Percentiles rank a stretch among this genome's conserved stretches.
Evolutionary conservation across 257 asterid genomes (phyloP).

Genomic region (Solanum clarkiae): DNA sequence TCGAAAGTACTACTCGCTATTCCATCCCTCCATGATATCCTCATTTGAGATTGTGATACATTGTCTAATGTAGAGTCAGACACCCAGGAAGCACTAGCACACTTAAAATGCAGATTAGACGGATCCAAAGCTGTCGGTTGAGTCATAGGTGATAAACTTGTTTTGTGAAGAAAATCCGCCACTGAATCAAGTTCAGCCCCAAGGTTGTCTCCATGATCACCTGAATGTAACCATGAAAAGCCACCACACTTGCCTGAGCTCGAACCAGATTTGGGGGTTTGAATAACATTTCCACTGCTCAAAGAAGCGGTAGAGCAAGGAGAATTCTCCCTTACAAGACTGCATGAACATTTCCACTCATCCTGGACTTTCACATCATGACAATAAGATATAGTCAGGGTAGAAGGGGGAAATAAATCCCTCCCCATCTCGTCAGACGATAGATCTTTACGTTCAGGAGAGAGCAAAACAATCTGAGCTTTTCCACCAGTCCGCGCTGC

Average conservation of each 20-base stretch:
- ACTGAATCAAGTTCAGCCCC: conserved; percentile 16
- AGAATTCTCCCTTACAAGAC: conserved; percentile 12
- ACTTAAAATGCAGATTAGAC: conserved; percentile 12
- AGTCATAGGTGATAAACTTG: conserved; percentile 17
- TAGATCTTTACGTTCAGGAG: conserved; percentile 8
- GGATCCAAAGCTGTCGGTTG: conserved; percentile 20
- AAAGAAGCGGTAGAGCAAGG: conserved; percentile 22
- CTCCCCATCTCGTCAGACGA: not conserved
- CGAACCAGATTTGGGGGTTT: conserved; percentile 55
- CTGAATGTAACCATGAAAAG: conserved; percentile 7
- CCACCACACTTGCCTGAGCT: conserved; percentile 14
- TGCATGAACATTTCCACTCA: not conserved
- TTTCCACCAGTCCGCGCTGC: conserved; percentile 5
- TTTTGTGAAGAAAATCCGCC: conserved; percentile 8
- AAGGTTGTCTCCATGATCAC: not conserved
- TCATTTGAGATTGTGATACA: conserved; percentile 37
- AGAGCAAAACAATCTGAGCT: conserved; percentile 4
- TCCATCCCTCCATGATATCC: conserved; percentile 74
- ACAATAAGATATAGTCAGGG: conserved; percentile 1
- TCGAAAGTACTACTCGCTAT: conserved; percentile 15
- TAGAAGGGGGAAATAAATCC: not conserved
- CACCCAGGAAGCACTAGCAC: conserved; percentile 35
- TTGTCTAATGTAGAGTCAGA: conserved; percentile 37
- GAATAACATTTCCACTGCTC: conserved; percentile 44
- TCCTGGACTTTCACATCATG: not conserved